phyloP scores from a whole-genome alignment of 306 rosid genomes.

The Sphenostylis stenocarpa region DNA sequence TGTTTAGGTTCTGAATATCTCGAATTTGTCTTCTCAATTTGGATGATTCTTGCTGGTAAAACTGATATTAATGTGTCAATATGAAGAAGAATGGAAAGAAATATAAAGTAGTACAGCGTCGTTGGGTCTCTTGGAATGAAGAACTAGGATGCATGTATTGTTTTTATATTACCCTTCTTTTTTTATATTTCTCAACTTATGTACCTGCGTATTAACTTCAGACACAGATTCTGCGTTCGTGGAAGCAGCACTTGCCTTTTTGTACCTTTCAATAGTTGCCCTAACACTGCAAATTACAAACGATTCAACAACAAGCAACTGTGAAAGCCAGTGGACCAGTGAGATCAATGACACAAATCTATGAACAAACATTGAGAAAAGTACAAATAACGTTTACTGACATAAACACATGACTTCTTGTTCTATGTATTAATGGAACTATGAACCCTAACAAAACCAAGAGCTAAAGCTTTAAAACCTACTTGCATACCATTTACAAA shows the following conservation, averaged over 20 bases:
- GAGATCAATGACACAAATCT: not conserved
- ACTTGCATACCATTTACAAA: not conserved
- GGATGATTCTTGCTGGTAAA: conserved; percentile 91
- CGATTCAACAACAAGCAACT: not conserved
- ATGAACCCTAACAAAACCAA: not conserved
- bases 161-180: not conserved
- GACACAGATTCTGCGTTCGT: conserved; percentile 69
- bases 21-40: conserved; percentile 83
- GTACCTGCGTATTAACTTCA: conserved; percentile 81
- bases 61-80: conserved; percentile 44
- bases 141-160: not conserved
- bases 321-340: not conserved
- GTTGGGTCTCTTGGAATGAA: not conserved
- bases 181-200: not conserved
- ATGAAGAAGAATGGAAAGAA: not conserved
- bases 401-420: not conserved
- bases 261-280: conserved; percentile 89
- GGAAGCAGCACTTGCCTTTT: conserved; percentile 74
- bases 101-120: not conserved
- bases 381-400: not conserved
- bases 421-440: no score
- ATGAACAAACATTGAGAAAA: not conserved
- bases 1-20: conserved; percentile 82
- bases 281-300: conserved; percentile 72
- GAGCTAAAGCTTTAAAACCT: not conserved